A percentile compares a stretch with the other conserved stretches of the same genome.
Evolutionary conservation across 768 basidiomycete genomes (phyloP).

Genomic region (Lactarius sanguifluus): DNA sequence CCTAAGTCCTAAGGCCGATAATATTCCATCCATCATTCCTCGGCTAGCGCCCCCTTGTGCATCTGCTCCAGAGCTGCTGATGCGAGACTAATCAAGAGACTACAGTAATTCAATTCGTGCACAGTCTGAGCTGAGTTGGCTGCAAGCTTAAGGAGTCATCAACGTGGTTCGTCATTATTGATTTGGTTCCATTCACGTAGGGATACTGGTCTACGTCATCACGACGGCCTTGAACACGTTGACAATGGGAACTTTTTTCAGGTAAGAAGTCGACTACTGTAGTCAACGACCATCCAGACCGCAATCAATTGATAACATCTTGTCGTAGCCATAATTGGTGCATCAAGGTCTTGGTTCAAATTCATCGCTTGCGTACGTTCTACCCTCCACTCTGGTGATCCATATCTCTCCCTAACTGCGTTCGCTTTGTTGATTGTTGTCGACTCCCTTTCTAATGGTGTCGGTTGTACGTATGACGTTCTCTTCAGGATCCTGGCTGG

Average conservation of each 20-base stretch:
- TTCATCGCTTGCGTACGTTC: constrained; percentile 25
- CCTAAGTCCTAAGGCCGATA: too few relatives aligned
- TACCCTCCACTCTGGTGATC: constrained; percentile 25
- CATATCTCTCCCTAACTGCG: neutral
- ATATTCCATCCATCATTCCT: too few relatives aligned
- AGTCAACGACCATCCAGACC: neutral
- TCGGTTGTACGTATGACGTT: constrained; percentile 15
- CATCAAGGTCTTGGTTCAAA: constrained; percentile 7
- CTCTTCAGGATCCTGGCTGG: neutral
- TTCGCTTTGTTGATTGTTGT: neutral
- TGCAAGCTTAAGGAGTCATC: neutral
- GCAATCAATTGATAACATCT: neutral
- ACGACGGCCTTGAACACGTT: constrained; percentile 26
- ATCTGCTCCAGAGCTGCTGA: too few relatives aligned
- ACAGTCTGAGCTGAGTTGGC: too few relatives aligned
- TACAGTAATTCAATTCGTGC: too few relatives aligned
- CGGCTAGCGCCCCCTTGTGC: too few relatives aligned
- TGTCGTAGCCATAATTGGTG: constrained; percentile 10
- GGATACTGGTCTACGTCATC: constrained; percentile 23
- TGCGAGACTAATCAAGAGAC: too few relatives aligned
- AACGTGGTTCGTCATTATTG: neutral
- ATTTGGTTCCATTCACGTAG: constrained; percentile 9
- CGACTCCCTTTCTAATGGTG: constrained; percentile 11
- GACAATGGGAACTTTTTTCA: constrained; percentile 22
- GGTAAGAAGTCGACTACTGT: constrained; percentile 6